Conservation (phyloP, 176 grass and related monocot species). For the Aegilops umbellulata region DNA sequence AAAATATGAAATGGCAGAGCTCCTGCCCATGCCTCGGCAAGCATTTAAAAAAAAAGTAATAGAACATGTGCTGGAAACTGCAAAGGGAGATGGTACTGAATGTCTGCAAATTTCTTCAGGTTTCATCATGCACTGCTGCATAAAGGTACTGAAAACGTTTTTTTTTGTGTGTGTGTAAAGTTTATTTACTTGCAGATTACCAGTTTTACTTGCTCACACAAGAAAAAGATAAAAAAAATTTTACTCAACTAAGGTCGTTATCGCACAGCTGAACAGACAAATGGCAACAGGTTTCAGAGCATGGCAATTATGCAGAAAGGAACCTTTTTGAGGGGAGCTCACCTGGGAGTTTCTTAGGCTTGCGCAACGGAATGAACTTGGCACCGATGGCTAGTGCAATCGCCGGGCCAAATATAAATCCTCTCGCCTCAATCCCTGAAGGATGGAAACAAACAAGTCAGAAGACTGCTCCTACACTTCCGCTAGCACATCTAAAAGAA, state of each 20-base stretch:
- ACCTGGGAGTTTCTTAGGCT: slow-evolving; percentile 93
- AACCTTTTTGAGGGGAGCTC: background rate
- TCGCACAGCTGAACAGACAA: background rate
- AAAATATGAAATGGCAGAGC: no score
- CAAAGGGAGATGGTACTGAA: background rate
- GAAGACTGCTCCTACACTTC: background rate
- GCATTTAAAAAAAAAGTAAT: background rate
- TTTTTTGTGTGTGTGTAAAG: background rate
- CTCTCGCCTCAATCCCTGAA: slow-evolving; percentile 85
- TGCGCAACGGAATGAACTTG: slow-evolving; percentile 94
- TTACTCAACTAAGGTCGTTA: background rate
- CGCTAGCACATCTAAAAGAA: no score
- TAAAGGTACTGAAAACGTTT: background rate
- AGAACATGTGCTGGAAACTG: background rate
- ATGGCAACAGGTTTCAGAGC: background rate
- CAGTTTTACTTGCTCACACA: background rate
- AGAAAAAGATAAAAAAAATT: background rate
- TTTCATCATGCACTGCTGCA: slow-evolving; percentile 1
- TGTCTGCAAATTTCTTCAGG: background rate
- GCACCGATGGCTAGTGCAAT: slow-evolving; percentile 73
- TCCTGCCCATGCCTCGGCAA: no score
- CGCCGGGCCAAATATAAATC: slow-evolving; percentile 89
- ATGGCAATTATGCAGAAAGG: background rate
- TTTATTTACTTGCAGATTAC: background rate
- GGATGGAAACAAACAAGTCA: background rate